Evolutionary conservation across 2,329 filamentous ascomycete species (phyloP), one percentile per base, ranked within the genome.

Genomic region (Ascochyta pisi): DNA sequence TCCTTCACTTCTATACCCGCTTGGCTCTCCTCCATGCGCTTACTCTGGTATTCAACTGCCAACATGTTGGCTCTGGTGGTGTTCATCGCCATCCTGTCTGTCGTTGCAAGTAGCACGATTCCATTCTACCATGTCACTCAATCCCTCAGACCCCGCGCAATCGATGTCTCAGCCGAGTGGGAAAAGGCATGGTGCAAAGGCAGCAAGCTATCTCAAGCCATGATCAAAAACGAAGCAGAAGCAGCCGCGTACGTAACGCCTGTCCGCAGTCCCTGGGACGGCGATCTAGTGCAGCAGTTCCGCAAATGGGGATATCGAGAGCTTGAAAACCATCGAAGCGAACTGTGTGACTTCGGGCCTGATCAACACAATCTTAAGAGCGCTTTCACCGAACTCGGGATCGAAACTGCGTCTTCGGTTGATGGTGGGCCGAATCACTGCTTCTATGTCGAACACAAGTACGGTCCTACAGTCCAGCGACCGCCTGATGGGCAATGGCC

Each of bases 351-450:
- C 31, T 47, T 60, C 27, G 35, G 46, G 3, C 27, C 47, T 5
- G 47, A 47, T 2, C 34, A 46, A 7, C 52, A 55, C 16, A 27
- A 47, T 8, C 42, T 56, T 3, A 7, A 56, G 42, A 41, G 46
- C 7, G 54, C 54, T 3, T 61, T 60, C 16, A 16, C 54, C 6
- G 61, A 50, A 6, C 37, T 64, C 7, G 50, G 53, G 0, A 62
- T 66, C 9, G 54, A 43, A 5, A 46, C 45, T 1, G 39, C 40
- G 8, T 52, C 55, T 6, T 33, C 34, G 23, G 27, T 26, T 7
- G 47, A 58, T 13, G 57, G 55, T 12, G 57, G 62, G 3, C 48
- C 62, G 3, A 65, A 64, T 27, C 50, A 53, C 2, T 58, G 57
- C 23, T 66, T 57, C 34, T 42, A 50, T 12, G 33, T 63, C 8